Percentiles rank a stretch among this genome's conserved stretches.
phyloP scores from a whole-genome alignment of 768 basidiomycete genomes.

The Calvatia gigantea region DNA sequence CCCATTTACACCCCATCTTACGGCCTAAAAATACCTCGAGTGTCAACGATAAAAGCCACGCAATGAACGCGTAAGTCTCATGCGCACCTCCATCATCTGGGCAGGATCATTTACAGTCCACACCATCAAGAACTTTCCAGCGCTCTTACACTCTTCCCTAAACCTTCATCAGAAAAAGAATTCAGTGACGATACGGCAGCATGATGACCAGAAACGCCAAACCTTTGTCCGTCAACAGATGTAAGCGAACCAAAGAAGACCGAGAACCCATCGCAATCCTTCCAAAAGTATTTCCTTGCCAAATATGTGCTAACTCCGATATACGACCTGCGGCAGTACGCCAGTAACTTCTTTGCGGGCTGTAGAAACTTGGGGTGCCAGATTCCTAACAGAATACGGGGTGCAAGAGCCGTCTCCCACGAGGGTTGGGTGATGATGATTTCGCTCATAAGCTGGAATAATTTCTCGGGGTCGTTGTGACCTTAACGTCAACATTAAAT shows the following conservation, averaged over 20 bases:
- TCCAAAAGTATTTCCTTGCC: slow-evolving; percentile 88
- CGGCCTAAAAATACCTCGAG: slow-evolving; percentile 44
- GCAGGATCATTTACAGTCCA: slow-evolving; percentile 94
- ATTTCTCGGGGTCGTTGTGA: slow-evolving; percentile 82
- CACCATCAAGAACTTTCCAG: slow-evolving; percentile 84
- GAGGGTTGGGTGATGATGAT: slow-evolving; percentile 58
- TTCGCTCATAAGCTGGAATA: slow-evolving; percentile 76
- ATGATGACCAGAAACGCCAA: slow-evolving; percentile 11
- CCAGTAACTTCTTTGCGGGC: slow-evolving; percentile 69
- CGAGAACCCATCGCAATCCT: slow-evolving; percentile 81
- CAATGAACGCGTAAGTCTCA: neutral
- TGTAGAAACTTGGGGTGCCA: slow-evolving; percentile 91
- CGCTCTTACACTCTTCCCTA: slow-evolving; percentile 68
- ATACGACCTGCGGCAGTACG: slow-evolving; percentile 81
- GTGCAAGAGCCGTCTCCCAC: slow-evolving; percentile 76
- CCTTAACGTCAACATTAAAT: slow-evolving; percentile 92
- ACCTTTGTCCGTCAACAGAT: slow-evolving; percentile 70
- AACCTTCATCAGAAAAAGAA: slow-evolving; percentile 59
- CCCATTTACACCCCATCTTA: slow-evolving; percentile 73
- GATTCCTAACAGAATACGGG: slow-evolving; percentile 75
- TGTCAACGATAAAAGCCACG: neutral
- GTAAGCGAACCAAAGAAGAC: slow-evolving; percentile 73
- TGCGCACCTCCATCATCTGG: slow-evolving; percentile 86
- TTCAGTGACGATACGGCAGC: neutral
- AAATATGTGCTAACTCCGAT: slow-evolving; percentile 73